phyloP scores from a whole-genome alignment of 192 early-diverging fungal genomes.

The Entomortierella lignicola region DNA sequence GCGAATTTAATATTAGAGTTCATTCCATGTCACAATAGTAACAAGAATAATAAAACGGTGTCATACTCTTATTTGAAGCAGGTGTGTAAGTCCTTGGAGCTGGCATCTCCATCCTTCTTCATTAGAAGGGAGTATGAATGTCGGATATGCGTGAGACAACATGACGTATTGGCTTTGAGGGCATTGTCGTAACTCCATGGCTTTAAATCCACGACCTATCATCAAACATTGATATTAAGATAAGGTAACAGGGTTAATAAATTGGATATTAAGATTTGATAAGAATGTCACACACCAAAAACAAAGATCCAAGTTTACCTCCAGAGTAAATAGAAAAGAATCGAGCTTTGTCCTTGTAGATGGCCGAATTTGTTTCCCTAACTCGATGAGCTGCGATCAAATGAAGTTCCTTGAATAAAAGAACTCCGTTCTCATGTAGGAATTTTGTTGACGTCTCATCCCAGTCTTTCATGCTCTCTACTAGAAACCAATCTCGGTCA shows the following conservation, averaged over 20 bases:
- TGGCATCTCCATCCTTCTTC: constrained; percentile 21
- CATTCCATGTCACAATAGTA: neutral
- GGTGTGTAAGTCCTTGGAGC: constrained; percentile 29
- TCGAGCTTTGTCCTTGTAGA: constrained; percentile 19
- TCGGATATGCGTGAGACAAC: constrained; percentile 8
- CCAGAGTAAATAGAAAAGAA: constrained; percentile 51
- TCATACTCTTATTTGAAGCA: constrained; percentile 37
- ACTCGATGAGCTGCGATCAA: constrained; percentile 35
- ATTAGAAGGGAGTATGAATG: constrained; percentile 20
- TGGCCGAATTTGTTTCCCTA: constrained; percentile 13
- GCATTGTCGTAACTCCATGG: constrained; percentile 22
- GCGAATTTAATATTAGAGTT: neutral
- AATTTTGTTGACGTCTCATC: constrained; percentile 43
- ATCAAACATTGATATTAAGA: neutral
- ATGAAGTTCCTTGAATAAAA: constrained; percentile 39
- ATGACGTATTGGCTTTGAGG: constrained; percentile 22
- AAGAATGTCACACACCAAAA: neutral
- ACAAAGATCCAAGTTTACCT: constrained; percentile 10
- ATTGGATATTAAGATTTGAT: neutral
- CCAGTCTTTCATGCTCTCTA: constrained; percentile 46
- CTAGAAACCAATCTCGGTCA: constrained; percentile 34
- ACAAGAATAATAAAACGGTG: neutral
- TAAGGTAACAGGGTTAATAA: neutral
- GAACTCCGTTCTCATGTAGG: constrained; percentile 32
- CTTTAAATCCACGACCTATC: constrained; percentile 43